Evolutionary conservation across 164 flowering plant genomes (phyloP).

Genomic region (Paratinospora sagittata): DNA sequence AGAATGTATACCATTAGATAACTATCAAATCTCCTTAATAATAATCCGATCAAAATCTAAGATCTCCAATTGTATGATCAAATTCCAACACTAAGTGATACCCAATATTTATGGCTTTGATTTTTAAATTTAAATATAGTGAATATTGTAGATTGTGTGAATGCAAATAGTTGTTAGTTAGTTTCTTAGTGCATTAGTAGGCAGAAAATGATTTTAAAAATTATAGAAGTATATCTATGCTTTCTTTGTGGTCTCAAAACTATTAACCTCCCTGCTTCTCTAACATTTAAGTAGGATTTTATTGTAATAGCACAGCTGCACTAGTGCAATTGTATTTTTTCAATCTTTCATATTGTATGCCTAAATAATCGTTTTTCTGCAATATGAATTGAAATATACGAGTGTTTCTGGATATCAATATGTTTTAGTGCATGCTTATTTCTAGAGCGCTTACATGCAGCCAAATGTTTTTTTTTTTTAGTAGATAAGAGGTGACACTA

Average conservation of each 20-base stretch:
- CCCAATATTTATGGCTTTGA: too few species aligned
- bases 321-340: background rate
- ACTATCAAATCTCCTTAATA: too few species aligned
- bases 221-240: background rate
- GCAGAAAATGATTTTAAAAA: background rate
- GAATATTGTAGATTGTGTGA: too few species aligned
- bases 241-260: background rate
- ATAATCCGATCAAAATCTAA: too few species aligned
- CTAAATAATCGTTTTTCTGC: background rate
- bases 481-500: slow-evolving; percentile 93
- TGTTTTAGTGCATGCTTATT: background rate
- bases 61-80: too few species aligned
- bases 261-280: background rate
- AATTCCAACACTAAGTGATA: too few species aligned
- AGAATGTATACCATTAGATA: too few species aligned
- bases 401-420: background rate
- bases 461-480: slow-evolving; percentile 14
- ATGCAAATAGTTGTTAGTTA: too few species aligned
- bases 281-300: background rate
- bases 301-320: background rate
- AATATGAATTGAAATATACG: background rate
- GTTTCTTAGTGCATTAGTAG: background rate
- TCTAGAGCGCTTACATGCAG: slow-evolving; percentile 4
- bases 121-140: too few species aligned
- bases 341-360: background rate